Percentiles rank a stretch among this genome's conserved stretches.
Conservation (phyloP, 176 grass and related monocot species). For the Aegilops umbellulata region DNA sequence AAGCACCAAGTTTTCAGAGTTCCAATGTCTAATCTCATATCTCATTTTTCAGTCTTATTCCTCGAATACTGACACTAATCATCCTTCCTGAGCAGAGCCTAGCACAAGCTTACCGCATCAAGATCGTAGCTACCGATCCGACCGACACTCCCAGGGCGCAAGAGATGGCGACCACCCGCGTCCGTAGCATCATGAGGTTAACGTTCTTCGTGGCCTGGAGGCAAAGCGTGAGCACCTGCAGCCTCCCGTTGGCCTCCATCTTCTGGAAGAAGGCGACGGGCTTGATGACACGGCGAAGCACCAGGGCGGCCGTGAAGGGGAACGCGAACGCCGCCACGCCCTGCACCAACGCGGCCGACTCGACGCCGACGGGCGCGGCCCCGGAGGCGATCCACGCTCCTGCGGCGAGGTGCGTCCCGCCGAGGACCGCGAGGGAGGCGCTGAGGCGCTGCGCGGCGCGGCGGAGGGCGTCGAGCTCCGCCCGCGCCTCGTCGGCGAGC, state of each 20-base stretch:
- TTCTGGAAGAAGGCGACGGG: conserved; percentile 90
- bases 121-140: conserved; percentile 49
- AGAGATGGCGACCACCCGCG: conserved; percentile 56
- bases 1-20: conserved; percentile 3
- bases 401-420: conserved; percentile 61
- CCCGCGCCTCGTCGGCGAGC: conserved; percentile 75
- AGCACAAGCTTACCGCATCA: conserved; percentile 45
- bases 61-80: not conserved
- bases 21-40: not conserved
- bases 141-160: conserved; percentile 72
- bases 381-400: conserved; percentile 65
- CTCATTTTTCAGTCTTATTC: conserved; percentile 19
- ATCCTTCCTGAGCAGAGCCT: not conserved
- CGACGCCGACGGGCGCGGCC: conserved; percentile 49
- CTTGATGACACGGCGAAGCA: conserved; percentile 78
- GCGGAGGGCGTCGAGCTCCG: conserved; percentile 63
- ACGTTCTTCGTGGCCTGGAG: conserved; percentile 76
- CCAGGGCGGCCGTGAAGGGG: conserved; percentile 68
- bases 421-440: conserved; percentile 57
- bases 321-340: conserved; percentile 75
- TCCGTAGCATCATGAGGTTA: conserved; percentile 71
- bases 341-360: conserved; percentile 39
- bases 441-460: conserved; percentile 64
- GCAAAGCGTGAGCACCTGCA: conserved; percentile 82
- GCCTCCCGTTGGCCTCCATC: conserved; percentile 83